Conservation (phyloP, 805 yeast genomes). For the Yarrowia sp. region DNA sequence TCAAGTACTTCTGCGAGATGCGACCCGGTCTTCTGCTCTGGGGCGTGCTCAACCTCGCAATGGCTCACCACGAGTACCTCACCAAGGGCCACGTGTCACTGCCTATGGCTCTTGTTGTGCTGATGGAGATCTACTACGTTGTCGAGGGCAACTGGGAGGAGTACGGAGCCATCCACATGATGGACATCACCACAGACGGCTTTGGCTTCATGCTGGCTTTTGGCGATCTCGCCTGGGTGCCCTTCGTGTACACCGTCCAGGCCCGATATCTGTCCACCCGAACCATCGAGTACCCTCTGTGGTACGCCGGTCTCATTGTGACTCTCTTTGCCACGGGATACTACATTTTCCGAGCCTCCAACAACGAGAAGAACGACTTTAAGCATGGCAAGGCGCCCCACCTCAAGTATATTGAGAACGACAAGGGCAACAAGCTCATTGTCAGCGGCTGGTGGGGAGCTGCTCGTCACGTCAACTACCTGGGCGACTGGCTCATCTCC, state of each 20-base stretch:
- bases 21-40: constrained; percentile 92
- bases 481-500: constrained; percentile 93
- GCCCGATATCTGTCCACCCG: constrained; percentile 73
- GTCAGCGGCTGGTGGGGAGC: constrained; percentile 95
- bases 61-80: constrained; percentile 77
- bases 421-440: constrained; percentile 73
- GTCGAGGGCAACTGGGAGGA: constrained; percentile 92
- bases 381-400: constrained; percentile 69
- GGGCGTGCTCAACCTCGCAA: constrained; percentile 72
- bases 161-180: constrained; percentile 86
- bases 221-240: constrained; percentile 91
- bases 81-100: constrained; percentile 58
- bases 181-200: constrained; percentile 95
- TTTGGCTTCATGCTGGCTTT: constrained; percentile 95
- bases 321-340: constrained; percentile 62
- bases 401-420: constrained; percentile 66
- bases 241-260: constrained; percentile 86
- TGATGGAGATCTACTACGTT: constrained; percentile 76
- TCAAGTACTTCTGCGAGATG: constrained; percentile 88
- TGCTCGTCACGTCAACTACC: constrained; percentile 89
- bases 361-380: constrained; percentile 80
- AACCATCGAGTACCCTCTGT: constrained; percentile 53
- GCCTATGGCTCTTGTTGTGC: constrained; percentile 66
- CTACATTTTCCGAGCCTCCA: constrained; percentile 78
- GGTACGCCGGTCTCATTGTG: constrained; percentile 36